Evolutionary conservation across 352 stramenopile genomes (phyloP).

Genomic region (Pythium monospermum): DNA sequence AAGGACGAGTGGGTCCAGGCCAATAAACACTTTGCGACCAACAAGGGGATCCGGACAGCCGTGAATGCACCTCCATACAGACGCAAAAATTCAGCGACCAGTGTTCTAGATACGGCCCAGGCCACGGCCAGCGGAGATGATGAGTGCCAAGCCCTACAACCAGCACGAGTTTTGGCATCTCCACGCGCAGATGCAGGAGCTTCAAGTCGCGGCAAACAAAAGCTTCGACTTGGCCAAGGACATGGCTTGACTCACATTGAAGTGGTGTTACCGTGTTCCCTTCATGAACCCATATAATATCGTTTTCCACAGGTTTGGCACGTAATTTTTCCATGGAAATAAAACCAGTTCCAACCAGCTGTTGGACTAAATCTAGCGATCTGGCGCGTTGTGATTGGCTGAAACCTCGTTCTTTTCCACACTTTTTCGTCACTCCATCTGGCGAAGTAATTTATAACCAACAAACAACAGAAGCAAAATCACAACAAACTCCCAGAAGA

Average conservation of each 20-base stretch:
- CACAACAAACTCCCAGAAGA: slow-evolving; percentile 4
- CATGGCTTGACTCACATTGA: not conserved
- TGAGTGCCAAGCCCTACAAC: too few relatives aligned
- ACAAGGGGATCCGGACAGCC: too few relatives aligned
- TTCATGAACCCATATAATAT: not conserved
- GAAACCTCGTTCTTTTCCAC: not conserved
- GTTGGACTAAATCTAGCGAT: too few relatives aligned
- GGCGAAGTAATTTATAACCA: too few relatives aligned
- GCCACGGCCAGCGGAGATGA: too few relatives aligned
- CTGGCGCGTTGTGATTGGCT: not conserved
- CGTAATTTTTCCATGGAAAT: too few relatives aligned
- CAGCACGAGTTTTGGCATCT: not conserved
- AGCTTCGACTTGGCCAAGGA: not conserved
- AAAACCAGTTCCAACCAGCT: too few relatives aligned
- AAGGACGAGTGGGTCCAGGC: too few relatives aligned
- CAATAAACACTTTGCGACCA: too few relatives aligned
- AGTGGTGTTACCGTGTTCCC: not conserved
- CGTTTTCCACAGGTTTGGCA: not conserved
- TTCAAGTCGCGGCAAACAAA: slow-evolving; percentile 1
- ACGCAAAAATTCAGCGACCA: too few relatives aligned
- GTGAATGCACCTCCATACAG: too few relatives aligned
- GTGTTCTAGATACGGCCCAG: too few relatives aligned
- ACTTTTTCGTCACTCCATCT: not conserved
- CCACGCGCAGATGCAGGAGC: slow-evolving; percentile 1
- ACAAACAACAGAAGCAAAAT: not conserved